Evolutionary conservation across 2,329 filamentous ascomycete genomes (phyloP), one percentile per base, ranked within the genome.

Genomic region (Fusarium annulatum): DNA sequence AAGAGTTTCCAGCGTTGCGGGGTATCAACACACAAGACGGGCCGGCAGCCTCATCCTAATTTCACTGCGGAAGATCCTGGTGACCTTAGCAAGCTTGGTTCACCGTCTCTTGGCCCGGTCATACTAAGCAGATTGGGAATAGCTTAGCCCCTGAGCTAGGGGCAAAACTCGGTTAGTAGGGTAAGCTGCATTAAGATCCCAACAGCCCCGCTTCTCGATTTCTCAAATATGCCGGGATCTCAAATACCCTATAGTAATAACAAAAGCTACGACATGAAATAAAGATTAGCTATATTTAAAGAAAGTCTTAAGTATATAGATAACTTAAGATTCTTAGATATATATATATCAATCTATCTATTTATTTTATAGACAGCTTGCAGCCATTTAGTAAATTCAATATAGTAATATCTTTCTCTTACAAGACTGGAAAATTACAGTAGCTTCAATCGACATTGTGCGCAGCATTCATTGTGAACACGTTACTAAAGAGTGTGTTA

Each of bases 391-490:
- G 28, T 30, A 30, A 30, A 30, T 30, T 9, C 28, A 30, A 30
- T 10, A 9, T 30, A 9, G 8, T 9, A 30, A 30, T 30, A 30
- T 30, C 10, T 30, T 30, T 30, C 9, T 10, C 28, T 30, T 30
- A 3, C 1, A 30, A 10, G 28, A 30, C 3, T 3, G 28, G 28
- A 3, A 30, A 9, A 10, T 30, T 10, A 30, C 28, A 3, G 9
- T 3, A 3, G 9, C 9, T 30, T 30, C 28, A 9, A 30, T 2
- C 5, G 12, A 14, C 4, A 4, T 18, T 1, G 5, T 33, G 1
- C 11, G 1, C 3, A n/a, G 0, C 7, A 7, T 7, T 1, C 9
- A 5, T 18, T 14, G 0, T 8, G 18, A 0, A 33, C 11, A 18
- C 18, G 2, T 18, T 18, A 33, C 5, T 18, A n/a, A 12, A 3